Conservation (phyloP, 208 protist species). For the Crithidia fasciculata region DNA sequence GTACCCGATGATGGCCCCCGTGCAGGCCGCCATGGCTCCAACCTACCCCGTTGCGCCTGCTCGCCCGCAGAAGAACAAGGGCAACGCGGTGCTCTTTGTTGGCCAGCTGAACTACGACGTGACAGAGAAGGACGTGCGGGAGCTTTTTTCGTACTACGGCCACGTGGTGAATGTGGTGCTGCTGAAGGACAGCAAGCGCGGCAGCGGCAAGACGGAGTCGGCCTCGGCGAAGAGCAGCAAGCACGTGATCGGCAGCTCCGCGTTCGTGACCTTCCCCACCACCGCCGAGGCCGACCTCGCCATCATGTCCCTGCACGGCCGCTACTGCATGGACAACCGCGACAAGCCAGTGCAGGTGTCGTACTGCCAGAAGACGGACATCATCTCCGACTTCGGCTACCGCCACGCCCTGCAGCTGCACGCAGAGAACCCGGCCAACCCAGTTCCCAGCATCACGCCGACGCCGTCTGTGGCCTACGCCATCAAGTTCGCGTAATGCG, state of each 20-base stretch:
- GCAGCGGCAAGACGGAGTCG: conserved; percentile 6
- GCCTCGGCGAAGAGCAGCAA: conserved; percentile 14
- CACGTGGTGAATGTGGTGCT: conserved; percentile 45
- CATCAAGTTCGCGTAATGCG: conserved; percentile 28
- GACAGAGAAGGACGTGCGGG: conserved; percentile 41
- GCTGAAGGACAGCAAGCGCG: conserved; percentile 38
- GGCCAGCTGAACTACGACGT: conserved; percentile 50
- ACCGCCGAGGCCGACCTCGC: conserved; percentile 65
- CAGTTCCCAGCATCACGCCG: conserved; percentile 30
- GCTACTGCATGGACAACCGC: conserved; percentile 57
- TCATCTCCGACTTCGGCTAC: conserved; percentile 71
- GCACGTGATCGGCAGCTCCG: conserved; percentile 47
- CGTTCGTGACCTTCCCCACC: conserved; percentile 45
- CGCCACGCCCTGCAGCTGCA: conserved; percentile 59
- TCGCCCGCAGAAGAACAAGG: conserved; percentile 32
- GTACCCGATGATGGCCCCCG: conserved; percentile 3
- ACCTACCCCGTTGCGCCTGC: conserved; percentile 20
- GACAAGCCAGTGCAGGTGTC: conserved; percentile 67
- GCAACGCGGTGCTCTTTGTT: conserved; percentile 50
- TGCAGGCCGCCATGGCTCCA: conserved; percentile 3
- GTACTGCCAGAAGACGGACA: conserved; percentile 64
- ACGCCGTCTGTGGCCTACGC: conserved; percentile 25
- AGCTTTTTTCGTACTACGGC: conserved; percentile 44
- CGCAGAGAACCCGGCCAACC: conserved; percentile 66
- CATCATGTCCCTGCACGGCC: conserved; percentile 54